Evolutionary conservation across 108 stramenopile species (phyloP), one percentile per base, ranked within the genome.

Genomic region (Pelagomonas calceolata): DNA sequence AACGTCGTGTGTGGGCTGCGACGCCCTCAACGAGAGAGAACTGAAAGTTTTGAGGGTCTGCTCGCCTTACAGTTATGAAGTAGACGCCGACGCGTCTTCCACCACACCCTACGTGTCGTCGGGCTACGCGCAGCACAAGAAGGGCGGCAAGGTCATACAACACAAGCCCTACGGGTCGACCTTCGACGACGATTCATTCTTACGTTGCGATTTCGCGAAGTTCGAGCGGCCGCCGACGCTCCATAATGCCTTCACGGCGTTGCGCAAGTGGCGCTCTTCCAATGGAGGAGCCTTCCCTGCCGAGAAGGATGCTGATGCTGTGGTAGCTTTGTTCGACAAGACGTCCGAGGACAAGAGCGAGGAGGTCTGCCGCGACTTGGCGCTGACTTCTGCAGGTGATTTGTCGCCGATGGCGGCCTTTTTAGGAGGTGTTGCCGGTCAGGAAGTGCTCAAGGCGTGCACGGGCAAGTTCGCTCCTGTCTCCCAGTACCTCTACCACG

Each of bases 361-460:
- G 32, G 77, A 68, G 35, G 73, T 39, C 18, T 77, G 18, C 43
- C 73, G 51, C 39, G 63, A 12, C 39, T 73, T 95, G 60, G 91
- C 98, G 45, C 83, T 80, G 15, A 90, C 92, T 70, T 76, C 92
- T 30, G 80, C 84, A 39, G 93, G 93, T 0, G 73, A 91, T 69
- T 79, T 99, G 32, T 86, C 88, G 65, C 96, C 98, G 51, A 93
- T 99, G 92, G 91, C 91, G 77, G 95, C 98, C 0, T 83, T 92
- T 32, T 63, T 98, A 73, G 98, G 98, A 63, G 98, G 96, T 21
- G 87, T 98, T 44, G 92, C 95, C n/a, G 98, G 96, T 18, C 96
- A 98, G 76, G 98, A 99, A 86, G 97, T 97, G 26, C 86, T 99
- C 75, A 98, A 99, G 88, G 94, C 95, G 0, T 95, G 94, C 86